Base-by-base conservation (phyloP, 371 early-diverging fungal genomes). In the Capniomyces stellatus region DNA sequence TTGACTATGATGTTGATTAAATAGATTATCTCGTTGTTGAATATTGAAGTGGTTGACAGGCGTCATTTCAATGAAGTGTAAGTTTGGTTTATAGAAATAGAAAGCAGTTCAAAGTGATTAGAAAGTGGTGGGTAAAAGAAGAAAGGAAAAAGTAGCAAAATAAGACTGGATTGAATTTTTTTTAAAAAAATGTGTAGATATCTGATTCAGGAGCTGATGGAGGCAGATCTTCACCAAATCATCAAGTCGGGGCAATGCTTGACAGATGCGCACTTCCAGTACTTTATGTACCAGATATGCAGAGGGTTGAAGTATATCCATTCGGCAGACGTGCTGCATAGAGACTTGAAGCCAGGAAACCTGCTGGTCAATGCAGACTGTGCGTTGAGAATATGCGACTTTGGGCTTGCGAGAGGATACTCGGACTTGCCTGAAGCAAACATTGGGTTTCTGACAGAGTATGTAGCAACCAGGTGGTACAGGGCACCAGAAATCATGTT, bases 401-500 rank as follows among this genome's bases (percentile, higher is more conserved):
- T 93, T 71, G 93, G 93, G 29, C 67, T 93, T 54, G 92, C 93
- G 25, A 79, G 93, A 57, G 92, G 97, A 6, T 83, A 85, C 64
- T 85, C 88, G 24, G 82, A 85, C 55, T 77, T 77, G 12, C 83
- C 82, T 54, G 92, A 88, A 19, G 77, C 74, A 46, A 84, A 85
- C 61, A 79, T 79, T 54, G 89, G 89, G 1, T 91, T 91, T 61
- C 85, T 93, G 89, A 92, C 92, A 29, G 91, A 93, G 67, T 93
- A 93, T 58, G 98, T 95, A 28, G 89, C 96, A 43, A 98, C 98
- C 0, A 75, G 98, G 58, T 98, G 98, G 98, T 98, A 98, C 69
- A 78, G 98, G 58, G 87, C 98, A 12, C 98, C 98, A 25, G 98
- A 98, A 67, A 87, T 98, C 54, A 92, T 98, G 85, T 71, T 98